Conservation (phyloP, 2,329 filamentous ascomycete species). For the Colletotrichum cereale region DNA sequence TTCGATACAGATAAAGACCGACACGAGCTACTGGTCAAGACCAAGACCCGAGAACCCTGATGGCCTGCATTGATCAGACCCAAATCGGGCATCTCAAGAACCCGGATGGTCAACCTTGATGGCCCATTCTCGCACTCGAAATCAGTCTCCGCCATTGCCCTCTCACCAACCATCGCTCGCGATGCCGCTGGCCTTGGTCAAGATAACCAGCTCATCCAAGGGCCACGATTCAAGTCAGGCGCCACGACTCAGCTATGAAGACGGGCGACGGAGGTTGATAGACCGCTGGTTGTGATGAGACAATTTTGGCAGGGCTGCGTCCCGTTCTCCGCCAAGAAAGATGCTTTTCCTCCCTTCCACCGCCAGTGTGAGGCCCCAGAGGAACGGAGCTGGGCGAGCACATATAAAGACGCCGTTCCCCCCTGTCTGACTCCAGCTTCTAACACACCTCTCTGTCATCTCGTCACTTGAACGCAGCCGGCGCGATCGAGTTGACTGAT, state of each 20-base stretch:
- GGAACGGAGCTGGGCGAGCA: neutral
- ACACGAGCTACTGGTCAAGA: neutral
- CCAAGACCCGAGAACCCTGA: conserved; percentile 37
- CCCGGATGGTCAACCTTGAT: conserved; percentile 42
- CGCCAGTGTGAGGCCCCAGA: conserved; percentile 21
- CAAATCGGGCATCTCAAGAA: conserved; percentile 15
- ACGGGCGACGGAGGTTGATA: conserved; percentile 17
- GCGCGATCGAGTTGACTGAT: neutral
- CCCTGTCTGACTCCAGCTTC: neutral
- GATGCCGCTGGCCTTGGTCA: conserved; percentile 1
- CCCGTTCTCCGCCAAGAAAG: neutral
- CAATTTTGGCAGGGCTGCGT: conserved; percentile 28
- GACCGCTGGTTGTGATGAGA: conserved; percentile 29
- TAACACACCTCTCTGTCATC: neutral
- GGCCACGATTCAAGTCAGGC: conserved; percentile 8
- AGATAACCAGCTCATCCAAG: conserved; percentile 26
- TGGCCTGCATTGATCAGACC: conserved; percentile 33
- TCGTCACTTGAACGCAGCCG: neutral
- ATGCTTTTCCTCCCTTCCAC: conserved; percentile 27
- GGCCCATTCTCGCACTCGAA: conserved; percentile 18
- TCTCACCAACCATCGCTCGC: conserved; percentile 24
- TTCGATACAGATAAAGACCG: neutral
- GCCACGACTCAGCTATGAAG: conserved; percentile 14
- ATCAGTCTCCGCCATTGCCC: conserved; percentile 10
- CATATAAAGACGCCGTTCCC: conserved; percentile 25